Percentiles rank a stretch among this genome's conserved stretches.
Evolutionary conservation across 108 stramenopile species (phyloP).

Genomic region (Conticribra weissflogii): DNA sequence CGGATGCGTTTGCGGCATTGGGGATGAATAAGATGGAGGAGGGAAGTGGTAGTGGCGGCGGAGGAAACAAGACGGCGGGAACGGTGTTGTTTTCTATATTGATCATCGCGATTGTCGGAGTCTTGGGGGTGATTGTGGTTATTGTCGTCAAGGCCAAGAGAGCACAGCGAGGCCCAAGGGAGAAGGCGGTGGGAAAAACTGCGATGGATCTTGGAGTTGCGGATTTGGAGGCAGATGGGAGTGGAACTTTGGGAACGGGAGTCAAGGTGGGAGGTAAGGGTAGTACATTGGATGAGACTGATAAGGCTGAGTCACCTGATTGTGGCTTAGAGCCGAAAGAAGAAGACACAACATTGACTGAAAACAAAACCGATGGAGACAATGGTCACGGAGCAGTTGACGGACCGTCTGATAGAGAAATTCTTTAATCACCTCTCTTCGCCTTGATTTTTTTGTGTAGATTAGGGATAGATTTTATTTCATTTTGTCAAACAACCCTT

Average conservation of each 20-base stretch:
- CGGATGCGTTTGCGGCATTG: background rate
- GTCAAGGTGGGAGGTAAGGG: background rate
- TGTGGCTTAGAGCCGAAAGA: constrained; percentile 8
- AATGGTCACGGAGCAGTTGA: no score
- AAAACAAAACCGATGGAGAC: no score
- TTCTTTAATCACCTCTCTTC: no score
- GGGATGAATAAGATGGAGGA: background rate
- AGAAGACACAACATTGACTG: no score
- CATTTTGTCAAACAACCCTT: no score
- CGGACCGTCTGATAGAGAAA: no score
- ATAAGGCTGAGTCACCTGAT: background rate
- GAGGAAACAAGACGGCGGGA: constrained; percentile 3
- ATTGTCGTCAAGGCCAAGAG: constrained; percentile 6
- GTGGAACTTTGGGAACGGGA: constrained; percentile 13
- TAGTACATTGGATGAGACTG: background rate
- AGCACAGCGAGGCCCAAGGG: background rate
- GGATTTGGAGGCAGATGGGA: constrained; percentile 20
- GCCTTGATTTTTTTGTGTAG: no score
- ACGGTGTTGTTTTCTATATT: constrained; percentile 9
- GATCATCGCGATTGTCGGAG: background rate
- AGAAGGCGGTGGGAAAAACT: constrained; percentile 15
- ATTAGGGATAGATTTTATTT: no score
- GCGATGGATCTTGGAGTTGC: constrained; percentile 6
- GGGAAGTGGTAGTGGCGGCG: background rate
- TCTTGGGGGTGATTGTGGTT: background rate